Evolutionary conservation across 1,284 basidiomycete species (phyloP).

Genomic region (Cystobasidium sp.): DNA sequence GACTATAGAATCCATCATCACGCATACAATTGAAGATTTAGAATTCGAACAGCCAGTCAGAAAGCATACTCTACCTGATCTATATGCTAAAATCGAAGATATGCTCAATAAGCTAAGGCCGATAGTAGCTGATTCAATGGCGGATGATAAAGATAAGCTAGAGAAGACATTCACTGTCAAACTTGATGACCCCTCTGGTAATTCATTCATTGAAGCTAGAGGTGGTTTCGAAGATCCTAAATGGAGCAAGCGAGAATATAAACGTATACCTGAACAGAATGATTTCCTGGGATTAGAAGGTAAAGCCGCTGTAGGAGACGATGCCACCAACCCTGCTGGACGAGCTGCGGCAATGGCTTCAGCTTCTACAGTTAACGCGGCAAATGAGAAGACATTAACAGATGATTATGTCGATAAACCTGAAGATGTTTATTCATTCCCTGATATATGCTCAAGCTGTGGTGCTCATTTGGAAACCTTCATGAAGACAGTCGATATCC

Average conservation of each 20-base stretch:
- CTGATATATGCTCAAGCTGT: conserved; percentile 86
- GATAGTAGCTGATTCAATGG: conserved; percentile 70
- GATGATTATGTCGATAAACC: conserved; percentile 59
- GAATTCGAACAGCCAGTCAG: conserved; percentile 83
- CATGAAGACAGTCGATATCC: conserved; percentile 97
- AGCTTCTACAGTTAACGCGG: conserved; percentile 23
- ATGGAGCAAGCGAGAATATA: conserved; percentile 89
- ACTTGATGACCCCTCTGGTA: conserved; percentile 92
- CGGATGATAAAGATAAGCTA: conserved; percentile 61
- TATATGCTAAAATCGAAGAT: conserved; percentile 76
- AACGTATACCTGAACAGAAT: conserved; percentile 82
- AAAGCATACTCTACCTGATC: conserved; percentile 76
- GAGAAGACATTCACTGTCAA: conserved; percentile 75
- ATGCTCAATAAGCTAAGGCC: conserved; percentile 72
- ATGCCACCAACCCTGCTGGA: too few relatives aligned
- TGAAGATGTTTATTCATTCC: conserved; percentile 91
- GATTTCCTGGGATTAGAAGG: conserved; percentile 72
- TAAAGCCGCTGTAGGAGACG: conserved; percentile 46
- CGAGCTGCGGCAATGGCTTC: too few relatives aligned
- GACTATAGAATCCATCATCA: conserved; percentile 90
- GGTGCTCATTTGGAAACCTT: conserved; percentile 79
- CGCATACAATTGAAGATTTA: conserved; percentile 83
- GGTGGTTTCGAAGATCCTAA: conserved; percentile 79
- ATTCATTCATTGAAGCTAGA: conserved; percentile 88
- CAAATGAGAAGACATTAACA: conserved; percentile 49